Evolutionary conservation across 768 basidiomycete species (phyloP), one percentile per base, ranked within the genome.

Genomic region (Polyporus arcularius): DNA sequence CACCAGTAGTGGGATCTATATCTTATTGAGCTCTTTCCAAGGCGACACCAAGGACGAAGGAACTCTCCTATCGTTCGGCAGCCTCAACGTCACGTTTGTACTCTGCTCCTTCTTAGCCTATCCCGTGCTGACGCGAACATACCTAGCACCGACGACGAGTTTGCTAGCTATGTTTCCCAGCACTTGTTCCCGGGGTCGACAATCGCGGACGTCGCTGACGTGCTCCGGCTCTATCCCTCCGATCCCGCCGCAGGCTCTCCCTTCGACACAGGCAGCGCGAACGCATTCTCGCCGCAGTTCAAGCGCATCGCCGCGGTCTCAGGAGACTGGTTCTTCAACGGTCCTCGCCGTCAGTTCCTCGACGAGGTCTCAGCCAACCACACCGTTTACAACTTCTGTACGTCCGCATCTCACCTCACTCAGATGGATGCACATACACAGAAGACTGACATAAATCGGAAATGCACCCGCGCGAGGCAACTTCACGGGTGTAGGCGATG

Each of bases 1-100:
- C 35, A 11, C 6, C 14, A n/a, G 26, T 50, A 26, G 18, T 35
- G 5, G 14, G 5, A 11, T 16, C n/a, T n/a, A 8, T 14, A 43
- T n/a, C 14, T 12, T 7, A 9, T n/a, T 14, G 15, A 30, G 47
- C 16, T 31, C 10, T 4, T 21, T 18, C 15, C 12, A 26, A 52
- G 53, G 47, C 2, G 50, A 62, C 16, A 51, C 53, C 62, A 83
- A 86, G 52, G 86, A 87, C 55, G 86, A 88, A 67, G 86, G 85
- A 6, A 84, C 85, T 0, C 45, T 75, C 3, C 76, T 76, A 65
- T 61, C 73, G 0, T n/a, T 75, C 7, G 52, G 66, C 2, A 65
- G 50, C 0, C 32, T 53, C 7, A 75, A 75, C 55, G 61, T 77
- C 42, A 68, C 72, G 76, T 76, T 3, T 3, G 35, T 35, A 11